These are phyloP conservation scores for Lepiota subincarnata DNA, from an alignment of 768 basidiomycete genomes.

Conservation along the genomic window DNA sequence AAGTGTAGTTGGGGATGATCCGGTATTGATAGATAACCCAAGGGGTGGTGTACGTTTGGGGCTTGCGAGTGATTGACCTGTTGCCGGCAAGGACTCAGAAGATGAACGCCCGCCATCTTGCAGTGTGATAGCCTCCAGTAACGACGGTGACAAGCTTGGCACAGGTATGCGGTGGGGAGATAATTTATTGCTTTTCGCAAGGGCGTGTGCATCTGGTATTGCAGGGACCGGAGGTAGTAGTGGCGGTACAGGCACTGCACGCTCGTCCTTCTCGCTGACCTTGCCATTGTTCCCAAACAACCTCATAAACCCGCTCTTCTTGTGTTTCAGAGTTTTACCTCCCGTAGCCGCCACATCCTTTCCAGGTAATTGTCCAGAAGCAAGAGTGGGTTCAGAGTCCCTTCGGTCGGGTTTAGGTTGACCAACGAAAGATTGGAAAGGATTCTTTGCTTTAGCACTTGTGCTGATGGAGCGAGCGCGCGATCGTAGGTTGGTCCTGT, in stretches of 20 bases:
- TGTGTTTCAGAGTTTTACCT: conserved; percentile 58
- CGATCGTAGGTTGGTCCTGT: conserved; percentile 14
- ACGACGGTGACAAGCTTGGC: conserved; percentile 34
- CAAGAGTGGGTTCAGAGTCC: conserved; percentile 34
- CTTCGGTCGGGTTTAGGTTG: conserved; percentile 37
- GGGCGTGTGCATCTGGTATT: conserved; percentile 17
- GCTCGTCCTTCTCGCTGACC: conserved; percentile 45
- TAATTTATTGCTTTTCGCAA: conserved; percentile 21
- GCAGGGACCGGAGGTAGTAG: conserved; percentile 17
- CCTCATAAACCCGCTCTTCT: conserved; percentile 80
- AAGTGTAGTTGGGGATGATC: conserved; percentile 11
- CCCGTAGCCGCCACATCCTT: conserved; percentile 16
- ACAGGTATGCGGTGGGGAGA: conserved; percentile 37
- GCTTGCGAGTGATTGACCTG: conserved; percentile 16
- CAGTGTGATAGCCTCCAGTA: conserved; percentile 22
- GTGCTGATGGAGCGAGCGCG: conserved; percentile 63
- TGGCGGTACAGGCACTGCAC: conserved; percentile 54
- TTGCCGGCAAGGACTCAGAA: conserved; percentile 7
- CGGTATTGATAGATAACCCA: conserved; percentile 39
- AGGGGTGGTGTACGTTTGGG: conserved; percentile 34
- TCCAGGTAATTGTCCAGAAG: conserved; percentile 12
- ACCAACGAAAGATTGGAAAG: conserved; percentile 40
- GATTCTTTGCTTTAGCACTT: conserved; percentile 48
- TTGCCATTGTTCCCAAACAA: conserved; percentile 56
- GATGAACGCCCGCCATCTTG: conserved; percentile 10